Evolutionary conservation across 2,329 filamentous ascomycete genomes (phyloP).

Genomic region (Arachnomyces sp.): DNA sequence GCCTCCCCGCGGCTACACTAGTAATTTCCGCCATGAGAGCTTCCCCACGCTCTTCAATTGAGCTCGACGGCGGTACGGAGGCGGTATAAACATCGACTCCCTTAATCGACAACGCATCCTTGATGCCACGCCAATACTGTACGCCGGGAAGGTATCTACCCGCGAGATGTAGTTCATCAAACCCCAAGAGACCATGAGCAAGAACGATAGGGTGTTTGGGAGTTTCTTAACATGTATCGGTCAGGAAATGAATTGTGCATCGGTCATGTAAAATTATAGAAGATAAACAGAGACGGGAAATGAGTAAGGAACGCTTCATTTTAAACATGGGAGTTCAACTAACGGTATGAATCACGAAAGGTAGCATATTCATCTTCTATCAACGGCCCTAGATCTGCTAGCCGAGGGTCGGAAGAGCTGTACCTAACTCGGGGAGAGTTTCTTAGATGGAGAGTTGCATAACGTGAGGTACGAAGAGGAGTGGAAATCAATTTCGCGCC

Average conservation of each 20-base stretch:
- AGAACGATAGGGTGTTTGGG: slow-evolving; percentile 55
- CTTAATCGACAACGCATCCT: slow-evolving; percentile 48
- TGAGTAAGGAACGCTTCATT: slow-evolving; percentile 35
- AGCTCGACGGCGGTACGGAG: slow-evolving; percentile 51
- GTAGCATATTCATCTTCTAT: slow-evolving; percentile 57
- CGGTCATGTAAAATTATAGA: not conserved
- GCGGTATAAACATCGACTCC: slow-evolving; percentile 56
- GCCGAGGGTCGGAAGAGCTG: slow-evolving; percentile 38
- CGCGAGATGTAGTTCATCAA: slow-evolving; percentile 53
- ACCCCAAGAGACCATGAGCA: slow-evolving; percentile 59
- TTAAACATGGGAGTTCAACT: slow-evolving; percentile 1
- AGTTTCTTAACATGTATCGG: slow-evolving; percentile 24
- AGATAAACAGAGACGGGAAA: not conserved
- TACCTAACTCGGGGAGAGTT: too few species aligned
- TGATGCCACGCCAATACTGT: slow-evolving; percentile 59
- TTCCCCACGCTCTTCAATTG: slow-evolving; percentile 51
- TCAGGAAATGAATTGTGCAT: not conserved
- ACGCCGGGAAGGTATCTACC: slow-evolving; percentile 50
- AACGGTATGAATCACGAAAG: slow-evolving; percentile 52
- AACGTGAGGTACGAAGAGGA: too few species aligned
- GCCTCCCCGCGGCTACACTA: slow-evolving; percentile 45
- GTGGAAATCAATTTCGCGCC: slow-evolving; percentile 3
- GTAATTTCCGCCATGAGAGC: slow-evolving; percentile 49
- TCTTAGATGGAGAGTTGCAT: too few species aligned
- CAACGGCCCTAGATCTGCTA: slow-evolving; percentile 44